These are phyloP conservation scores for Trichosanthes truncata DNA, from an alignment of 306 rosid species.

Conservation along the genomic window DNA sequence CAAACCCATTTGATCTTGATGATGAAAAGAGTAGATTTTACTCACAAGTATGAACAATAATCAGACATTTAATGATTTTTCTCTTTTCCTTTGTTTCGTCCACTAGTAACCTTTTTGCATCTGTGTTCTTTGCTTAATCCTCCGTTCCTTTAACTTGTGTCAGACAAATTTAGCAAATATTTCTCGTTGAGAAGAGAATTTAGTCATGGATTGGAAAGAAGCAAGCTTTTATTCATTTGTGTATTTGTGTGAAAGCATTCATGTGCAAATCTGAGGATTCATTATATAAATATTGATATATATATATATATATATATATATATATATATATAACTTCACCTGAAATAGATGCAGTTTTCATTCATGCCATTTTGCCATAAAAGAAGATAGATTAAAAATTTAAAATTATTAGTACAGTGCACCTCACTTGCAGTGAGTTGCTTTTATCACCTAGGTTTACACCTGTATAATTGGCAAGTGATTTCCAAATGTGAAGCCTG, in stretches of 20 bases:
- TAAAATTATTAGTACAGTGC: not conserved
- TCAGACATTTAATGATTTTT: not conserved
- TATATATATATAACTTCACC: not conserved
- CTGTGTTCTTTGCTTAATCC: not conserved
- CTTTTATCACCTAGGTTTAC: not conserved
- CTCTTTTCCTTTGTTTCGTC: not conserved
- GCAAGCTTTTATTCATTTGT: not conserved
- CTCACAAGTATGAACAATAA: conserved; percentile 34
- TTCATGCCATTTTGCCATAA: not conserved
- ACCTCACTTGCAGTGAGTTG: not conserved
- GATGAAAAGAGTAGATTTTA: conserved; percentile 26
- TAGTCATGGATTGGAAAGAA: not conserved
- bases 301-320: not conserved
- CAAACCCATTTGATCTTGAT: conserved; percentile 57
- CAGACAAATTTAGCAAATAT: not conserved
- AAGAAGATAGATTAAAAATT: not conserved
- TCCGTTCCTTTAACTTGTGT: not conserved
- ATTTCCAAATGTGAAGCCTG: not conserved
- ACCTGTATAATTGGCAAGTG: not conserved
- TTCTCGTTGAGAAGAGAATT: not conserved
- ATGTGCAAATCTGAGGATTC: not conserved
- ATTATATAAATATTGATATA: not conserved
- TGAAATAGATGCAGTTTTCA: not conserved
- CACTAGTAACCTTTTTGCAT: not conserved
- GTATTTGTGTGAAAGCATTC: not conserved